Evolutionary conservation across 306 rosid genomes (phyloP).

Genomic region (Corylus americana): DNA sequence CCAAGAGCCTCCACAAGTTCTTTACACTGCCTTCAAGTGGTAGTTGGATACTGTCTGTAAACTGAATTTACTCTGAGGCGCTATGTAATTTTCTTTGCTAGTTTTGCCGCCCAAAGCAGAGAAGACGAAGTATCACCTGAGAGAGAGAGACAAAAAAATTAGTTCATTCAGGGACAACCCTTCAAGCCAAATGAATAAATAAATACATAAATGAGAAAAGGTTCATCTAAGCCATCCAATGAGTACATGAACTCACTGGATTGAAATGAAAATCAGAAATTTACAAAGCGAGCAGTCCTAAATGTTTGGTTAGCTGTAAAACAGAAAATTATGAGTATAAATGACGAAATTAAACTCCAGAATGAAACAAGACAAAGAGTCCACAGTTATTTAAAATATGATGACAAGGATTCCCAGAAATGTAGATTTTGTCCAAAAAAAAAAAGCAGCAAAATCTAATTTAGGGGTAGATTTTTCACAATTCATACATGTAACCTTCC

Average conservation of each 20-base stretch:
- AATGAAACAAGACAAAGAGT: neutral
- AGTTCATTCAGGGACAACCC: neutral
- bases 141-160: neutral
- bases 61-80: constrained; percentile 44
- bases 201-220: neutral
- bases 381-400: neutral
- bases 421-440: neutral
- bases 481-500: neutral
- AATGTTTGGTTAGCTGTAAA: neutral
- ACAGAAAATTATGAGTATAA: neutral
- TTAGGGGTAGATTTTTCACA: neutral
- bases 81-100: constrained; percentile 31
- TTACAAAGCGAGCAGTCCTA: neutral
- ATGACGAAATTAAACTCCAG: neutral
- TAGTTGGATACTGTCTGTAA: constrained; percentile 57
- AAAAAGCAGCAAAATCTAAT: neutral
- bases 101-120: constrained; percentile 50
- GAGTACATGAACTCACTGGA: neutral
- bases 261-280: neutral
- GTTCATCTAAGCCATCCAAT: neutral
- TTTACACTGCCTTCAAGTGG: constrained; percentile 57
- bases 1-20: constrained; percentile 82
- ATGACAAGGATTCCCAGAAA: neutral
- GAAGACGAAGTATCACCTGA: constrained; percentile 41
- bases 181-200: neutral